phyloP scores from a whole-genome alignment of 139 green algal species.

The Cymbomonas tetramitiformis region DNA sequence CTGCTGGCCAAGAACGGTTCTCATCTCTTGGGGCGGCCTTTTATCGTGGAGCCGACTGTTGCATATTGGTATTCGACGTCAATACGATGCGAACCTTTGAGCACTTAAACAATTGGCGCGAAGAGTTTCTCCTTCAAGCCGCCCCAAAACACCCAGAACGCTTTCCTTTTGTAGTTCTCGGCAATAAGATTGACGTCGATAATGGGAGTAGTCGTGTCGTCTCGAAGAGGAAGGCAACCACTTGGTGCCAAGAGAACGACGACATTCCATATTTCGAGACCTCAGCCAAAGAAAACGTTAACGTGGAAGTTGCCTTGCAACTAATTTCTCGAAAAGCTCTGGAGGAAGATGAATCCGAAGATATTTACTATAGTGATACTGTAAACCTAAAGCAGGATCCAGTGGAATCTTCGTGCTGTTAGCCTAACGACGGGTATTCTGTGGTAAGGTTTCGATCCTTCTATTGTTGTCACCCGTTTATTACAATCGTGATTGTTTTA shows the following conservation, averaged over 20 bases:
- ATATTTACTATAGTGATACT: conserved; percentile 69
- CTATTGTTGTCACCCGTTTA: too few species aligned
- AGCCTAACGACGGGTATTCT: too few species aligned
- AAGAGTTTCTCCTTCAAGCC: conserved; percentile 90
- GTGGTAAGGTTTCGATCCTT: too few species aligned
- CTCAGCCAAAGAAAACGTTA: conserved; percentile 77
- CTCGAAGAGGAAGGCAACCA: conserved; percentile 76
- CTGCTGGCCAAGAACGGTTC: conserved; percentile 88
- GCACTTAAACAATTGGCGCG: conserved; percentile 88
- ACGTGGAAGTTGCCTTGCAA: conserved; percentile 79
- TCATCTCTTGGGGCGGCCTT: conserved; percentile 90
- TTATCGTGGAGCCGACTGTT: conserved; percentile 93
- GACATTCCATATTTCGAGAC: conserved; percentile 87
- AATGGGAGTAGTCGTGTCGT: conserved; percentile 56
- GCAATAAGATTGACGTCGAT: conserved; percentile 95
- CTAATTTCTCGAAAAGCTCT: conserved; percentile 79
- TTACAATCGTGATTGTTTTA: too few species aligned
- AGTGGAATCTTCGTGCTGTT: too few species aligned
- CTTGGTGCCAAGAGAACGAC: conserved; percentile 76
- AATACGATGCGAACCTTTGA: conserved; percentile 91
- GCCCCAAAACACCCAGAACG: conserved; percentile 66
- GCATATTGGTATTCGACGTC: conserved; percentile 92
- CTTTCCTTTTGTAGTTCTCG: conserved; percentile 95
- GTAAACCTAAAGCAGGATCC: too few species aligned
- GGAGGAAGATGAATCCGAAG: conserved; percentile 75